Evolutionary conservation across 106 monocot species (phyloP).

Genomic region (Iris macrosiphon): DNA sequence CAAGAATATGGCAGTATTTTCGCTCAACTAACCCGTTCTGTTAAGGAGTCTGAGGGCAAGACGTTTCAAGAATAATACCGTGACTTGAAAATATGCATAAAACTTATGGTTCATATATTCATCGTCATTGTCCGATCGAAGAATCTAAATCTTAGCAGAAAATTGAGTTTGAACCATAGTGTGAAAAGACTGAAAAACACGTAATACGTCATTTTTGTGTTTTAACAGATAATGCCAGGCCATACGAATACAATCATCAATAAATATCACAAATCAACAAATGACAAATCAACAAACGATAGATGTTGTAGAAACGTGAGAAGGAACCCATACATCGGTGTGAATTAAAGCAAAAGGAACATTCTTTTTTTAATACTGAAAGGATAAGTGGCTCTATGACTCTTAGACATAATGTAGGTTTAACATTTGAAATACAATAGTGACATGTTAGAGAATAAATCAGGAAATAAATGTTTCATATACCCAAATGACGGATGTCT

Average conservation of each 20-base stretch:
- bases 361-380: no score
- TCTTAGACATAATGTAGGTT: no score
- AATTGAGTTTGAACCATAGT: constrained; percentile 10
- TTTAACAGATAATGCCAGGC: constrained; percentile 5
- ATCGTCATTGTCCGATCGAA: constrained; percentile 1
- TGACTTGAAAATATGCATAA: background rate
- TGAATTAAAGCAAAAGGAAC: constrained; percentile 9
- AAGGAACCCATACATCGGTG: constrained; percentile 8
- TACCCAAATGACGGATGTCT: no score
- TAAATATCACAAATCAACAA: no score
- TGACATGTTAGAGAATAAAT: no score
- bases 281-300: constrained; percentile 10
- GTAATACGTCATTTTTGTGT: background rate
- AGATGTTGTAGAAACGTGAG: background rate
- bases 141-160: background rate
- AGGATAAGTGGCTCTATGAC: no score
- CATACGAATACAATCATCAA: no score
- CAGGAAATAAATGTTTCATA: no score
- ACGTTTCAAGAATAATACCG: constrained; percentile 8
- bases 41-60: constrained; percentile 4
- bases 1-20: constrained; percentile 12
- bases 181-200: background rate
- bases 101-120: background rate
- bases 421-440: no score
- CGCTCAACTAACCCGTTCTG: constrained; percentile 18